Percentiles rank a stretch among this genome's conserved stretches.
Evolutionary conservation across 1,284 basidiomycete genomes (phyloP).

Genomic region (Puccinia novopanici): DNA sequence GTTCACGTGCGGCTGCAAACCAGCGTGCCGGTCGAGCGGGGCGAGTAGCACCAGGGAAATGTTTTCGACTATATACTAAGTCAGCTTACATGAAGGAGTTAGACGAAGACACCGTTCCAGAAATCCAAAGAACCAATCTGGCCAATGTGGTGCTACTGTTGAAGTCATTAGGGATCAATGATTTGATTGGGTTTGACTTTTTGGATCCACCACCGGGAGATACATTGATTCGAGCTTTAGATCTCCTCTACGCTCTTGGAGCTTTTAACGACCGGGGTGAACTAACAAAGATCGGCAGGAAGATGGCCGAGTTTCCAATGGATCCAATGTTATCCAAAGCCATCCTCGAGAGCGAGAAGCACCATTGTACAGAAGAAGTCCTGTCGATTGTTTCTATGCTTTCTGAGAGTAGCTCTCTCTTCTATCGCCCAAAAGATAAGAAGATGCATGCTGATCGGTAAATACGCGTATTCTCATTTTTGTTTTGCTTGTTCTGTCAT

Average conservation of each 20-base stretch:
- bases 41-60: conserved; percentile 96
- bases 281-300: conserved; percentile 87
- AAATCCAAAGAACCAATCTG: conserved; percentile 65
- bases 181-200: conserved; percentile 68
- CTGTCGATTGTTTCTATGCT: conserved; percentile 98
- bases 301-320: conserved; percentile 99
- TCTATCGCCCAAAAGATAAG: conserved; percentile 92
- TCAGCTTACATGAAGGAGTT: conserved; percentile 69
- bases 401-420: conserved; percentile 87
- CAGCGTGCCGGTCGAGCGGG: conserved; percentile 98
- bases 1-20: conserved; percentile 93
- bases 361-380: conserved; percentile 93
- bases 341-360: conserved; percentile 91
- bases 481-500: background rate
- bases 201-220: conserved; percentile 79
- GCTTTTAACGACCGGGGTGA: conserved; percentile 95
- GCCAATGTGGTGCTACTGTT: conserved; percentile 66
- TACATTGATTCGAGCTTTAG: conserved; percentile 92
- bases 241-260: conserved; percentile 85
- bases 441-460: conserved; percentile 59
- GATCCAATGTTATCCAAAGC: conserved; percentile 97
- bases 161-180: conserved; percentile 68
- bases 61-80: conserved; percentile 78
- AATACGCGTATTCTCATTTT: conserved; percentile 14
- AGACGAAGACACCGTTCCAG: conserved; percentile 67